Evolutionary conservation across 768 basidiomycete species (phyloP).

Genomic region (Rubroboletus pulcherrimus): DNA sequence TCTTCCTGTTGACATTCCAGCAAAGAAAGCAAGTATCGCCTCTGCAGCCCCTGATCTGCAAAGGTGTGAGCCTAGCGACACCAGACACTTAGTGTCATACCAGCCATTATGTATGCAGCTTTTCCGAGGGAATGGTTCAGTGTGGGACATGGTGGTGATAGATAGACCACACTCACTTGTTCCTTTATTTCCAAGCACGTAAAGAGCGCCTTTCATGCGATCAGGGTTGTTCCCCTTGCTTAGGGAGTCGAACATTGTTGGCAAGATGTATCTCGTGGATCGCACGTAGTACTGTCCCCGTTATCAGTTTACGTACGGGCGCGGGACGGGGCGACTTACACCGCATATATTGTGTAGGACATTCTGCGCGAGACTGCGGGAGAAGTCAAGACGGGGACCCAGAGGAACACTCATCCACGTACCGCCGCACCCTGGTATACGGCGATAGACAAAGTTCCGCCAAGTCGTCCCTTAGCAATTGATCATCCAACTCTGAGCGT

Average conservation of each 20-base stretch:
- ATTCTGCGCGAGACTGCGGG: constrained; percentile 59
- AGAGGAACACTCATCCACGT: constrained; percentile 15
- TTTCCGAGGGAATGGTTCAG: constrained; percentile 10
- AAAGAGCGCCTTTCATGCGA: constrained; percentile 92
- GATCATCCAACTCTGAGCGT: constrained; percentile 71
- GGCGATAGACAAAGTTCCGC: constrained; percentile 75
- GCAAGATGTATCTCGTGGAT: constrained; percentile 63
- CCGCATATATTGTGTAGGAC: constrained; percentile 61
- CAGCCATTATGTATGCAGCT: constrained; percentile 69
- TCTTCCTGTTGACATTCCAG: constrained; percentile 82
- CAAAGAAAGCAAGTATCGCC: constrained; percentile 56
- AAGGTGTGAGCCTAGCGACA: constrained; percentile 9
- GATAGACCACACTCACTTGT: constrained; percentile 42
- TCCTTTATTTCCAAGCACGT: constrained; percentile 71
- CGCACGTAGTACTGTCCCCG: constrained; percentile 58
- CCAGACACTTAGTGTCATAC: constrained; percentile 35
- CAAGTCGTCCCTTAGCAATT: constrained; percentile 56
- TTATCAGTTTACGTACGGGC: constrained; percentile 7
- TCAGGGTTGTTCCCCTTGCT: constrained; percentile 81
- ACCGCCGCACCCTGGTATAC: constrained; percentile 77
- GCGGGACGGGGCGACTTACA: constrained; percentile 38
- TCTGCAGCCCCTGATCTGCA: constrained; percentile 54
- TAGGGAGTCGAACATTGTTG: constrained; percentile 57
- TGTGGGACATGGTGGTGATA: not conserved
- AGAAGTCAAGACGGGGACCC: constrained; percentile 1